Base-by-base conservation (phyloP, 2,329 filamentous ascomycete species). In the Calonectria honghensis region DNA sequence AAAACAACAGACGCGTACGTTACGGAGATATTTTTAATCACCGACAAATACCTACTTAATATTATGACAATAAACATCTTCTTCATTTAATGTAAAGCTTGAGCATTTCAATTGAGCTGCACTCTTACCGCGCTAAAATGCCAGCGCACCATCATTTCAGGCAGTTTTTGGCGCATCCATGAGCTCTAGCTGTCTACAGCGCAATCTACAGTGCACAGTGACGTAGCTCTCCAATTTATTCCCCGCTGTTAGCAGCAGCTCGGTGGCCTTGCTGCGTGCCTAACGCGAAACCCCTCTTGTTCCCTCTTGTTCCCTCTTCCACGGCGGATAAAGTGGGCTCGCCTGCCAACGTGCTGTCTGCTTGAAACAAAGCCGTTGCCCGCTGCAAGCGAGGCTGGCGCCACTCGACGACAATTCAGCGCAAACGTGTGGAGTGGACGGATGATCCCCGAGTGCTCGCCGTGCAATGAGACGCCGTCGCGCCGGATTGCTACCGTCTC, bases 201-300 rank as follows among this genome's bases (percentile, higher is more conserved):
- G 24, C 51, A 54, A 20, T 32, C 13, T 29, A 18, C 31, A 29
- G 51, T 29, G 51, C 57, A 39, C 57, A 65, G 61, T 65, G 61
- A 65, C 61, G 61, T 65, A 65, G 61, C 61, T 45, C 41, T 65
- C 61, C 61, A 45, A 27, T 65, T 65, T 50, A 65, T 65, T 63
- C 61, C 61, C 61, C 61, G 61, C 61, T 65, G 61, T 65, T 65
- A 65, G 41, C 57, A 29, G 24, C 24, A 29, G 24, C 24, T 63
- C 57, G n/a, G 13, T 3, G 11, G 35, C n/a, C 35, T 14, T 35
- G 35, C 57, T 61, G 57, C 57, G 57, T 31, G 61, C 61, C 61
- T 35, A 50, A 50, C 31, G 32, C 61, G 41, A 63, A 63, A 65
- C 57, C 68, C 68, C 68, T 70, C 68, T 64, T 65, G 68, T 70